Evolutionary conservation across 2,329 filamentous ascomycete species (phyloP).

Genomic region (Talaromyces sp.): DNA sequence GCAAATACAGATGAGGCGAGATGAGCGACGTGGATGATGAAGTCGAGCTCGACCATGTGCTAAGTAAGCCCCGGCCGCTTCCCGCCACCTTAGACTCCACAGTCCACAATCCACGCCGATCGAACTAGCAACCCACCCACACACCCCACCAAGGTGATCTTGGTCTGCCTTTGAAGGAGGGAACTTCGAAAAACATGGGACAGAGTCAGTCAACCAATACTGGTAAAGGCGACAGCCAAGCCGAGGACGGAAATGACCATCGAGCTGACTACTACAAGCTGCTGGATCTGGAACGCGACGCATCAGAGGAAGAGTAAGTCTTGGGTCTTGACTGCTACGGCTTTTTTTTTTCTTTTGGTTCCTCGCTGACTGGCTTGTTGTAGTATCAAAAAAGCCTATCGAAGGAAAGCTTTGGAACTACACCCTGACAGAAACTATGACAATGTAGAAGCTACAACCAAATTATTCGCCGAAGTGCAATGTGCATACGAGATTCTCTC

Average conservation of each 20-base stretch:
- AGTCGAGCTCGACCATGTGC: neutral
- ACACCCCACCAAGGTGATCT: neutral
- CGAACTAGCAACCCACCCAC: neutral
- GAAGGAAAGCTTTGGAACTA: constrained; percentile 81
- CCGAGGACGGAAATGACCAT: constrained; percentile 15
- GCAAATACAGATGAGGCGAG: neutral
- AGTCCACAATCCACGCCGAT: neutral
- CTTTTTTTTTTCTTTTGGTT: neutral
- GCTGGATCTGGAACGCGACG: constrained; percentile 64
- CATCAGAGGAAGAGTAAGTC: constrained; percentile 72
- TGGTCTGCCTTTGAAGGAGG: neutral
- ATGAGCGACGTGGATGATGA: neutral
- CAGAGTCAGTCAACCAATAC: constrained; percentile 38
- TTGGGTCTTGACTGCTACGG: constrained; percentile 21
- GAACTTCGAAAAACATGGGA: constrained; percentile 28
- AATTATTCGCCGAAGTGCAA: constrained; percentile 84
- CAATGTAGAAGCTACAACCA: constrained; percentile 76
- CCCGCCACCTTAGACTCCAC: neutral
- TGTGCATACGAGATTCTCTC: constrained; percentile 93
- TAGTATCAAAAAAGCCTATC: constrained; percentile 90
- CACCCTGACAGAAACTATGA: constrained; percentile 93
- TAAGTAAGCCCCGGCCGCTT: neutral
- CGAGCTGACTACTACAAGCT: constrained; percentile 63
- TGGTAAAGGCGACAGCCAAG: constrained; percentile 15
- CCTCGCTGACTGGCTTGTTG: neutral